These are phyloP conservation scores for Scopulariopsis brevicaulis DNA, from an alignment of 2,329 filamentous ascomycete species.

Conservation along the genomic window DNA sequence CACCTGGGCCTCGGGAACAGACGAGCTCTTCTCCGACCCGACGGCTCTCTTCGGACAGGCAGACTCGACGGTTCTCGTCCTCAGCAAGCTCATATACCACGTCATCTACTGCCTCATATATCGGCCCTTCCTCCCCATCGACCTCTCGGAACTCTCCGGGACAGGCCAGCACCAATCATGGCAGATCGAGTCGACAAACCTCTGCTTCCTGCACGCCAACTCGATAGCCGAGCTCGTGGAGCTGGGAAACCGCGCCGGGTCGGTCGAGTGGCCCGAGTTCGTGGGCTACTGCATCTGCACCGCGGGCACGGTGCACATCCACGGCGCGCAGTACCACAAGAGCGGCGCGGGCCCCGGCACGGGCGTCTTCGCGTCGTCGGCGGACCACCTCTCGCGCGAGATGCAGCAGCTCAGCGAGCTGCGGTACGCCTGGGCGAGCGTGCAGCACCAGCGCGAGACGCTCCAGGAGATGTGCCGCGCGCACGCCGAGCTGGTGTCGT, in stretches of 20 bases:
- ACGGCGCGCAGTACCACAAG: conserved; percentile 68
- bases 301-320: conserved; percentile 78
- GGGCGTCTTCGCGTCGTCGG: conserved; percentile 50
- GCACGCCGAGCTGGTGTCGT: conserved; percentile 72
- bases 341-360: conserved; percentile 31
- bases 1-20: conserved; percentile 72
- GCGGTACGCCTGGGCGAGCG: conserved; percentile 62
- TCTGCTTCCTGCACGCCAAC: conserved; percentile 79
- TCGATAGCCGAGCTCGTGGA: conserved; percentile 76
- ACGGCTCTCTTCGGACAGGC: conserved; percentile 65
- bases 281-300: conserved; percentile 81
- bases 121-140: conserved; percentile 75
- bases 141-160: conserved; percentile 68
- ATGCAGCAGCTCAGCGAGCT: conserved; percentile 72
- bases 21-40: conserved; percentile 67
- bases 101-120: conserved; percentile 81
- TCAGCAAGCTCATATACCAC: conserved; percentile 82
- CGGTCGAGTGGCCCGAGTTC: conserved; percentile 77
- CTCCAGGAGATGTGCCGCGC: conserved; percentile 66
- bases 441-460: conserved; percentile 71
- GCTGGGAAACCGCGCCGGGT: conserved; percentile 60
- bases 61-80: conserved; percentile 66
- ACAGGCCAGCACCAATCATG: conserved; percentile 80
- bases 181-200: conserved; percentile 84
- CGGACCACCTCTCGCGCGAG: conserved; percentile 64